Conservation (phyloP, 306 rosid species). For the Datisca glomerata region DNA sequence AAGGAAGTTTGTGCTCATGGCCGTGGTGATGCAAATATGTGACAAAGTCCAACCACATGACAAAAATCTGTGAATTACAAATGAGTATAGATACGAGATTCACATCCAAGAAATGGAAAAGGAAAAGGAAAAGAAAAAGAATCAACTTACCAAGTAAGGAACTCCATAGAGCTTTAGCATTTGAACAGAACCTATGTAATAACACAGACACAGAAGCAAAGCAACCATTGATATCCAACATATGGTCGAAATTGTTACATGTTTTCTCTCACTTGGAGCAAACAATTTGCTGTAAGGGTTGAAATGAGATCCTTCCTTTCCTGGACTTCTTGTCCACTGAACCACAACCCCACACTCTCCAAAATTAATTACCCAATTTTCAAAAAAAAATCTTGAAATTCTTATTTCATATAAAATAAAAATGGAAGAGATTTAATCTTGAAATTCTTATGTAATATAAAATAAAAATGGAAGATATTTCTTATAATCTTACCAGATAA, state of each 20-base stretch:
- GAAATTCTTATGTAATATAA: neutral
- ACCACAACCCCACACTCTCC: too few species aligned
- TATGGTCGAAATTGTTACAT: constrained; percentile 51
- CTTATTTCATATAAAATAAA: neutral
- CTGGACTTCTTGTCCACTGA: constrained; percentile 94
- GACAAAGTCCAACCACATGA: constrained; percentile 88
- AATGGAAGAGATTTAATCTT: neutral
- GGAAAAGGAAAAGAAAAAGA: neutral
- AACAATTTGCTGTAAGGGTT: constrained; percentile 70
- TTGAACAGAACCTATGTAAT: constrained; percentile 35
- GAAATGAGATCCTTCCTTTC: constrained; percentile 87
- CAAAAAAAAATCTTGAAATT: neutral
- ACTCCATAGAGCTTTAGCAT: constrained; percentile 56
- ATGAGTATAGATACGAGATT: neutral
- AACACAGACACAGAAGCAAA: constrained; percentile 33
- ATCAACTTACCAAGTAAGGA: constrained; percentile 60
- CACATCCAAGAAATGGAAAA: neutral
- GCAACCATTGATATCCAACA: constrained; percentile 60
- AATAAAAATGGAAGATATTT: neutral
- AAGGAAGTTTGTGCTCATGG: constrained; percentile 69
- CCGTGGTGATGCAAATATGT: constrained; percentile 97
- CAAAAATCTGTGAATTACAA: constrained; percentile 32
- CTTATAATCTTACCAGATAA: constrained; percentile 54
- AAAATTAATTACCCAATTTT: too few species aligned
- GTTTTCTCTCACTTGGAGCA: constrained; percentile 44